Evolutionary conservation across 495 filamentous ascomycete genomes (phyloP).

Genomic region (Daldinia decipiens): DNA sequence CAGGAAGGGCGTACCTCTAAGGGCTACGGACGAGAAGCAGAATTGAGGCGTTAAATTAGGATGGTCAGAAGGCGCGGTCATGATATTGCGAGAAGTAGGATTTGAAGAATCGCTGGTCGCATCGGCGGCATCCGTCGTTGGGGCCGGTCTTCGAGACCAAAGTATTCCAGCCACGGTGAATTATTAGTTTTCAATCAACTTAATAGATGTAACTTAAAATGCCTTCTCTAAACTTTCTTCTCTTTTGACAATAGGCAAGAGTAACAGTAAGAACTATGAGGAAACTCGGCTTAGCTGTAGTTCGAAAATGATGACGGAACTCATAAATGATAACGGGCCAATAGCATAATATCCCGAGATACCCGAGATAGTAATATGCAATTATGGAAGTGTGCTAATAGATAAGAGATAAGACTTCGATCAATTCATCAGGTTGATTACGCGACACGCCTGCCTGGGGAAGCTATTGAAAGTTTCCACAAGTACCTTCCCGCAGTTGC

Average conservation of each 20-base stretch:
- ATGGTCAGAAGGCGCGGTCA: conserved; percentile 69
- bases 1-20: conserved; percentile 71
- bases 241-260: background rate
- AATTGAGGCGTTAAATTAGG: conserved; percentile 85
- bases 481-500: conserved; percentile 35
- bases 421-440: conserved; percentile 46
- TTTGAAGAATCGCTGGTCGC: conserved; percentile 23
- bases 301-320: conserved; percentile 28
- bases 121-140: conserved; percentile 50
- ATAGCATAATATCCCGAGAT: background rate
- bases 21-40: conserved; percentile 86
- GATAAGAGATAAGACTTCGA: conserved; percentile 15
- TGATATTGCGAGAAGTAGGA: conserved; percentile 53
- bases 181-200: conserved; percentile 13
- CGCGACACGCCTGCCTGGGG: conserved; percentile 47
- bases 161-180: conserved; percentile 60
- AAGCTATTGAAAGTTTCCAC: conserved; percentile 16
- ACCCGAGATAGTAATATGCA: background rate
- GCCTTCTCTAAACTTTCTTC: conserved; percentile 18
- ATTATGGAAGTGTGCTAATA: conserved; percentile 3
- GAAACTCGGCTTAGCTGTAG: too few relatives aligned
- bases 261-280: background rate
- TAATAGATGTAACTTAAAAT: background rate
- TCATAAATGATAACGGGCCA: background rate
- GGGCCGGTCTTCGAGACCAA: conserved; percentile 57